Evolutionary conservation across 2,329 filamentous ascomycete species (phyloP), one percentile per base, ranked within the genome.

Genomic region (Colletotrichum simmondsii): DNA sequence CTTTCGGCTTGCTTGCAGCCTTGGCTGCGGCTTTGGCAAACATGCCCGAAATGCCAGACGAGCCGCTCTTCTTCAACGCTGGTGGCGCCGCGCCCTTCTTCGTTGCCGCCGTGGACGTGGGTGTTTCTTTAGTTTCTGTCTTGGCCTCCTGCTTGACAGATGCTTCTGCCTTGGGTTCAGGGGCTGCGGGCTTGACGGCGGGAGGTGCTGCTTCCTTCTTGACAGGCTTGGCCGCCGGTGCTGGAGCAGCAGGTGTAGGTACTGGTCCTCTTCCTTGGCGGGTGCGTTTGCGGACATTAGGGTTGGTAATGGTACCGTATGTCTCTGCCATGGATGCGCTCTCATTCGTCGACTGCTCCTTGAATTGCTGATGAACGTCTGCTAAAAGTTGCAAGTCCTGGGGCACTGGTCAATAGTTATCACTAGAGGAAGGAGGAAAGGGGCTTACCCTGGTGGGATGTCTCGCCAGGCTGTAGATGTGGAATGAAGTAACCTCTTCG

Each of bases 401-500:
- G 4, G 10, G 22, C 24, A n/a, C 5, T 10, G 2, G 42, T 72
- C 7, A 73, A 56, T 28, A 11, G 24, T 35, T 35, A 16, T 49
- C 19, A 19, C 1, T 19, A n/a, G 4, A 3, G 3, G 3, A 0
- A 53, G 5, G 12, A 7, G 2, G 1, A 4, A 11, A 12, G 60
- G 3, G 19, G 11, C 80, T 53, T 82, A 90, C 92, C 81, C 92
- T 92, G 19, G 95, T 85, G 1, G 91, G 88, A 49, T 91, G 88
- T 1, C 93, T 88, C 54, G 94, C 92, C 22, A 98, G 80, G 78
- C 95, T 98, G 84, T 98, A 98, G 56, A 98, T 85, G 77, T 98
- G 95, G 72, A 98, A 92, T 0, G 94, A 93, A 0, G 87, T 88
- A 66, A 98, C 90, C n/a, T 90, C 86, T 61, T 93, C 88, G 76